phyloP scores from a whole-genome alignment of 176 grass and related monocot genomes.

The Phyllostachys edulis region DNA sequence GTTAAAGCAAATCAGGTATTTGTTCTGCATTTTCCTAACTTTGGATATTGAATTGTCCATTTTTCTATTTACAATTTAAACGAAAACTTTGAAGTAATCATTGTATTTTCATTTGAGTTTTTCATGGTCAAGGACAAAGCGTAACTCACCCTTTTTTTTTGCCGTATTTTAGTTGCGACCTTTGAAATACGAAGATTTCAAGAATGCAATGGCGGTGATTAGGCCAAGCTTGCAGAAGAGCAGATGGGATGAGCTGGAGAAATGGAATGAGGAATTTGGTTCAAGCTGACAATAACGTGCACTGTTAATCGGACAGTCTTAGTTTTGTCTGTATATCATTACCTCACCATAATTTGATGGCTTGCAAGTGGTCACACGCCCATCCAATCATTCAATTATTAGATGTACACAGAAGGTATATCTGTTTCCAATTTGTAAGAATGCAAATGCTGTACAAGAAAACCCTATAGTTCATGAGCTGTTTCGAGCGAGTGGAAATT shows the following conservation, averaged over 20 bases:
- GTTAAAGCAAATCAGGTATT: conserved; percentile 83
- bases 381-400: neutral
- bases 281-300: conserved; percentile 45
- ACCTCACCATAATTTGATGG: neutral
- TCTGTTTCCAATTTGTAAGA: neutral
- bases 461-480: neutral
- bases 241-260: conserved; percentile 87
- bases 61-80: neutral
- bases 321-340: neutral
- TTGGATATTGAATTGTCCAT: neutral
- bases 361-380: neutral
- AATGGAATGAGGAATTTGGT: conserved; percentile 89
- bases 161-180: conserved; percentile 50
- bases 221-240: conserved; percentile 90
- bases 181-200: conserved; percentile 71
- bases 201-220: conserved; percentile 67
- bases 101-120: neutral
- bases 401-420: neutral
- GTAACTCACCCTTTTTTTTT: neutral
- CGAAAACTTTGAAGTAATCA: neutral
- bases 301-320: neutral
- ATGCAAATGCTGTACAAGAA: conserved; percentile 3
- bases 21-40: neutral
- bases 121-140: neutral
- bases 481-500: neutral